Evolutionary conservation across 2,329 filamentous ascomycete genomes (phyloP).

Genomic region (Myriosclerotinia duriaeana): DNA sequence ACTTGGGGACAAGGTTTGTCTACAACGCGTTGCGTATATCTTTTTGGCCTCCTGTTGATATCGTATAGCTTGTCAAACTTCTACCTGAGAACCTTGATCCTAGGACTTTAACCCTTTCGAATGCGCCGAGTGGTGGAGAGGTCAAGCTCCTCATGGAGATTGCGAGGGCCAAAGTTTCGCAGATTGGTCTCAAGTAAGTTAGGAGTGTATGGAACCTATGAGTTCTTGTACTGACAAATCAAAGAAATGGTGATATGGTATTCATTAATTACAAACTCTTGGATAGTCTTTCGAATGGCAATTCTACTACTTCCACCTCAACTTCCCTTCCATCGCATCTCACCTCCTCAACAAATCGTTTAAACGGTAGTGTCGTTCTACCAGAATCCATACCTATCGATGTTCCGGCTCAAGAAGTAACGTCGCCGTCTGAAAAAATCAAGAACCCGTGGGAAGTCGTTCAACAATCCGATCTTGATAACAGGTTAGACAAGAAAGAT

Average conservation of each 20-base stretch:
- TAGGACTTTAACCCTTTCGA: conserved; percentile 60
- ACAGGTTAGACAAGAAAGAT: conserved; percentile 80
- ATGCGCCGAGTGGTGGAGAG: conserved; percentile 58
- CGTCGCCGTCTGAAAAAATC: conserved; percentile 59
- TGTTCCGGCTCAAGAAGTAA: conserved; percentile 50
- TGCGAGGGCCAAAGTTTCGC: conserved; percentile 53
- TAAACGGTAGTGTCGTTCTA: conserved; percentile 75
- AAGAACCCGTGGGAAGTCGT: conserved; percentile 94
- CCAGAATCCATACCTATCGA: conserved; percentile 67
- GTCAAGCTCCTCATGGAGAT: conserved; percentile 60
- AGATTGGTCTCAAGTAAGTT: conserved; percentile 59
- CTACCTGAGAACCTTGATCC: conserved; percentile 63
- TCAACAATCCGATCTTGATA: conserved; percentile 82
- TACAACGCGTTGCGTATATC: background rate
- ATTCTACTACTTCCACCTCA: conserved; percentile 42
- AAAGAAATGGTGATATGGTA: conserved; percentile 84
- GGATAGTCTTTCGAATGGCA: conserved; percentile 46
- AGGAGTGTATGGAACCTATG: background rate
- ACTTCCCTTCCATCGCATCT: conserved; percentile 35
- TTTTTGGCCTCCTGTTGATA: conserved; percentile 26
- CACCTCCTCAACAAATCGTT: conserved; percentile 57
- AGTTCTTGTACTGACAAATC: conserved; percentile 12
- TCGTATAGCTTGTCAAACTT: conserved; percentile 53
- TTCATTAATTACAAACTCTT: conserved; percentile 77
- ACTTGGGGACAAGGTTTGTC: conserved; percentile 53